Base-by-base conservation (phyloP, 2,329 filamentous ascomycete species). In the Penicillium occitanis region DNA sequence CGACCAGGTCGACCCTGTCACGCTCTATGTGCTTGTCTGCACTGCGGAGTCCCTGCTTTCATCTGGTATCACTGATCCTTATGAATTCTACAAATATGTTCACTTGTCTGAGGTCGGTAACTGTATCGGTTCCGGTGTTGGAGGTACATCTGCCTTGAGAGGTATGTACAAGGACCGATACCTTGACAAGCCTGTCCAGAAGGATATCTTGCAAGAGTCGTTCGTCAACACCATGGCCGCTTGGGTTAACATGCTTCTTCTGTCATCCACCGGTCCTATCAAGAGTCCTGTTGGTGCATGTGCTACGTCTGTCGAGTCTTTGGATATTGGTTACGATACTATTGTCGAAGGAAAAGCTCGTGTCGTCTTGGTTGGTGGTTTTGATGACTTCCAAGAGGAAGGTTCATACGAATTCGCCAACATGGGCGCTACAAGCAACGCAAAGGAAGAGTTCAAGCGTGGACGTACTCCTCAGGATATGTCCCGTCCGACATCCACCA, bases 181-280 rank as follows among this genome's bases (percentile, higher is more conserved):
- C 88, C 86, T 98, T 69, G 95, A 99, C 83, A 95, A 93, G 83
- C 95, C 94, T 65, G 87, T 99, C 60, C 96, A 99, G 82, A 99
- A 98, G 82, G 95, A 99, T 76, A 97, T 99, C 77, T 87, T 99
- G 14, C 96, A 99, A 77, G 95, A 99, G 82, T 98, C 95, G 13
- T 99, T 99, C 85, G 98, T 99, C 87, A 99, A 99, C 86, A 99
- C 95, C 65, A 99, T 99, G 94, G 90, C 92, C 72, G 95, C 95
- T 17, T 99, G 95, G 95, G 93, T 99, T 66, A 99, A 99, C 85
- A 99, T 99, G 95, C 84, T 99, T 81, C 85, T 99, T 70, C 84
- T 99, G 70, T 99, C 95, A 4, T 98, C 95, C 5, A 98, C 95
- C 62, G 95, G 95, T 71, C 92, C 95, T 50, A 98, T 99, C 86